Evolutionary conservation across 129 eudicot species (phyloP).

Genomic region (Centrapalus pauciflorus): DNA sequence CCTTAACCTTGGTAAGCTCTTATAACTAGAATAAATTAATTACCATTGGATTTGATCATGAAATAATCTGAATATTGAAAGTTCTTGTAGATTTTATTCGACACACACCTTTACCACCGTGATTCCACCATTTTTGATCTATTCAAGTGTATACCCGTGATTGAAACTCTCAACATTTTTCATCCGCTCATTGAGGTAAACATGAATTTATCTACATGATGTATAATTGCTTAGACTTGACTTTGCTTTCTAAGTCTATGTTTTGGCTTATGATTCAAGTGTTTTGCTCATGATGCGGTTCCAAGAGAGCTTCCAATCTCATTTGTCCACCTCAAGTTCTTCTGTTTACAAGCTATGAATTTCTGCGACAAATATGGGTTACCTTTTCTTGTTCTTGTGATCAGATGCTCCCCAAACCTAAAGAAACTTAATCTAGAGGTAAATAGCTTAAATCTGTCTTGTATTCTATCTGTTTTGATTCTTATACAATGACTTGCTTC

Average conservation of each 20-base stretch:
- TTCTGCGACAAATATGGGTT: not conserved
- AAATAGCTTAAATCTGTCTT: not conserved
- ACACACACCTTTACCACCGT: too few species aligned
- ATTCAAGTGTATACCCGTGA: slow-evolving; percentile 4
- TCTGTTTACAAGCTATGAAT: not conserved
- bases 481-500: not conserved
- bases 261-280: not conserved
- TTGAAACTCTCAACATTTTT: not conserved
- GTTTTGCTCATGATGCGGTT: not conserved
- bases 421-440: not conserved
- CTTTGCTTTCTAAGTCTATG: not conserved
- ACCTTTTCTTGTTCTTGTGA: not conserved
- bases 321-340: not conserved
- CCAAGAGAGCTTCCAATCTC: not conserved
- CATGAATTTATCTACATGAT: not conserved
- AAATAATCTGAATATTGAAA: not conserved
- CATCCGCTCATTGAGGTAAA: not conserved
- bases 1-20: not conserved
- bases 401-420: slow-evolving; percentile 5
- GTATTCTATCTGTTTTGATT: not conserved
- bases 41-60: not conserved
- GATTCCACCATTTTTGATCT: too few species aligned
- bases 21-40: too few species aligned
- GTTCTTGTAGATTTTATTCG: not conserved
- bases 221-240: not conserved